Evolutionary conservation across 192 early-diverging fungal genomes (phyloP), one percentile per base, ranked within the genome.

Genomic region (Thamnidium elegans): DNA sequence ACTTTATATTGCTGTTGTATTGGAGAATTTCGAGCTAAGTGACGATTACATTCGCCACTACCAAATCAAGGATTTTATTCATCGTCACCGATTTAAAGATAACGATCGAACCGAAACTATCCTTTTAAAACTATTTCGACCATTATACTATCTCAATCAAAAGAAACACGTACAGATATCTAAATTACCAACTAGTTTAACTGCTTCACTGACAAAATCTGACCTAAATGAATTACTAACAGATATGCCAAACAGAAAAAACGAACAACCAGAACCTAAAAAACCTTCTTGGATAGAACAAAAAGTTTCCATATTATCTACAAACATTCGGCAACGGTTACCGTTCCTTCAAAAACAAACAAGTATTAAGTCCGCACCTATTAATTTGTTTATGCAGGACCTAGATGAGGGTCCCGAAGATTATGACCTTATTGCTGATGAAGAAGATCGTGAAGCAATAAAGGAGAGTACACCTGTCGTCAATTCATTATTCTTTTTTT

Each of bases 1-100:
- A 45, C 74, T 85, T 67, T 74, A 83, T 9, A 79, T 85, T 52
- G 81, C 81, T 39, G 79, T 85, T 14, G 76, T 85, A 55, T 67
- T 81, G 60, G 84, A 85, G 60, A 85, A 85, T 55, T 85, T 85
- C 73, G 84, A 83, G 55, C 65, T 77, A 11, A 75, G 69, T 0
- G 84, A 85, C 26, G 77, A 74, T 32, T 72, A 75, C 2, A 85
- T 73, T 15, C 62, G 50, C 34, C 32, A 60, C 8, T 63, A 67
- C 42, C 71, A 73, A 43, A 65, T 73, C 58, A 67, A 68, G 30
- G 61, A 45, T 15, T 73, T 68, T 36, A 68, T 73, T 21, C 54
- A 67, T 11, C 36, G 50, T 0, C 71, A 65, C 23, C 43, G 5
- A 42, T 43, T 39, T 13, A 55, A 59, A 61, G 44, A 69, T 50